phyloP scores from a whole-genome alignment of 148 eudicot genomes.

The Nepenthes gracilis region DNA sequence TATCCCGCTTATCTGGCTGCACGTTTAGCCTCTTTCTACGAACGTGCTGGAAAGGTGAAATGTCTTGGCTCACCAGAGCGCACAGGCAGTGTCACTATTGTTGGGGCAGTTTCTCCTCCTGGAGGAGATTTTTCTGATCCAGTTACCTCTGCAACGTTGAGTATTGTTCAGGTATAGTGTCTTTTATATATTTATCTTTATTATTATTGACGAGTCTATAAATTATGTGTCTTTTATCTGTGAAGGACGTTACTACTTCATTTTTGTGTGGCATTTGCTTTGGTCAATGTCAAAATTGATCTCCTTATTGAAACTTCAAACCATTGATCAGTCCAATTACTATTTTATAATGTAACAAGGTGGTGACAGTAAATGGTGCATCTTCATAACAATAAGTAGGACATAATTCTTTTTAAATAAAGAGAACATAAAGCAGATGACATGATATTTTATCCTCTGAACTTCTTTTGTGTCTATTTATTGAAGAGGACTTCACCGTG shows the following conservation, averaged over 20 bases:
- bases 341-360: no score
- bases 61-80: slow-evolving; percentile 99
- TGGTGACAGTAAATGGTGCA: no score
- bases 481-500: no score
- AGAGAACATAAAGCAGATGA: no score
- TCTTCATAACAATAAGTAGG: no score
- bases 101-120: slow-evolving; percentile 99
- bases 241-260: not conserved
- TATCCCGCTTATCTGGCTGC: slow-evolving; percentile 99
- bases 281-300: no score
- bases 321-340: no score
- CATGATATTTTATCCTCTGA: not conserved
- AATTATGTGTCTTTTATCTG: not conserved
- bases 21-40: slow-evolving; percentile 95
- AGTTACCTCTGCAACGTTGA: slow-evolving; percentile 94
- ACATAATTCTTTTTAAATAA: no score
- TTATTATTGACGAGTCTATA: no score
- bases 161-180: slow-evolving; percentile 85
- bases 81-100: slow-evolving; percentile 96
- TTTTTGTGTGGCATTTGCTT: no score
- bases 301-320: no score
- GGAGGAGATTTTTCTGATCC: slow-evolving; percentile 99
- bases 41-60: slow-evolving; percentile 99
- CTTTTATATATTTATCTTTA: not conserved
- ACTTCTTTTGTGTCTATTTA: no score